phyloP scores from a whole-genome alignment of 306 rosid species.

The Lablab purpureus region DNA sequence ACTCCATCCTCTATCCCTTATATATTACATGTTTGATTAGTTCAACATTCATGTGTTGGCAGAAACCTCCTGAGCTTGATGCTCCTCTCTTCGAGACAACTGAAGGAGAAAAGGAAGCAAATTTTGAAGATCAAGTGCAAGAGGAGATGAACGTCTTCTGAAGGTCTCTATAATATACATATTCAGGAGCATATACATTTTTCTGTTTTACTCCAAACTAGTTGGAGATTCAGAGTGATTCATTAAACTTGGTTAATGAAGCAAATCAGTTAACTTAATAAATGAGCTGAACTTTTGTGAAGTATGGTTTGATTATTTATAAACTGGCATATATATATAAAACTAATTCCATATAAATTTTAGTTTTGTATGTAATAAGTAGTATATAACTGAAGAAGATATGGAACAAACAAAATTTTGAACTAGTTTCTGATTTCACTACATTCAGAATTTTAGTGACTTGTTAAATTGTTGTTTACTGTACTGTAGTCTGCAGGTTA shows the following conservation, averaged over 20 bases:
- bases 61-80: constrained; percentile 84
- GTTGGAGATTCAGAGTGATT: no score
- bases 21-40: constrained; percentile 9
- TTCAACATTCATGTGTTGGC: constrained; percentile 31
- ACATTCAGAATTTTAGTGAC: background rate
- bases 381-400: no score
- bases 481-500: constrained; percentile 36
- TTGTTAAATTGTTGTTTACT: background rate
- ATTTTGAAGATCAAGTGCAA: constrained; percentile 54
- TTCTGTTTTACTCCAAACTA: no score
- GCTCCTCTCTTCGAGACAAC: constrained; percentile 61
- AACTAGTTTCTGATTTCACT: background rate
- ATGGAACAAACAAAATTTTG: no score
- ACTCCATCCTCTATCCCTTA: background rate
- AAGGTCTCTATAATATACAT: constrained; percentile 35
- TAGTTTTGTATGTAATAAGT: no score
- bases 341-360: no score
- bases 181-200: background rate
- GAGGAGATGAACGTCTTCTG: constrained; percentile 69
- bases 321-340: no score
- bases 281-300: background rate
- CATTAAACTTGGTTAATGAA: no score
- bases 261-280: no score
- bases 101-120: constrained; percentile 61
- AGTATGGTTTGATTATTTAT: no score